Base-by-base conservation (phyloP, 331 rosid species). In the Ulmus americana region DNA sequence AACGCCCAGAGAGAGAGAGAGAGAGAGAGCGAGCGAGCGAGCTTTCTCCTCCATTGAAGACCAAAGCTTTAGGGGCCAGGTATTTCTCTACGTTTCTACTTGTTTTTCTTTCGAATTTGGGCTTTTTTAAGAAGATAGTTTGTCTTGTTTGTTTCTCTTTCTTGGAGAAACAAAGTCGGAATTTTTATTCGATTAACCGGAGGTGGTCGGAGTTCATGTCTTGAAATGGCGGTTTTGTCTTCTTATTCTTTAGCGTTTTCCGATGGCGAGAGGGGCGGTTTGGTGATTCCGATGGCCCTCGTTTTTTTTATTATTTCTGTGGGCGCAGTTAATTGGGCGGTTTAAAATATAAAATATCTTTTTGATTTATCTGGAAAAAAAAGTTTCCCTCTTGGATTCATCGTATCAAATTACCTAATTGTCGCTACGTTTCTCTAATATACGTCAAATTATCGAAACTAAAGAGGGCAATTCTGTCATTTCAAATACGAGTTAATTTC, bases 401-500 rank as follows among this genome's bases (percentile, higher is more conserved):
- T 63, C 48, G 39, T 3, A 5, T 51, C 22, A 12, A 59, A 46
- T 47, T 45, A 63, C 68, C 45, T 65, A 50, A 51, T 52, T 65
- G 50, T 1, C 50, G 59, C 70, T 46, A 59, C 43, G 20, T 8
- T 18, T 35, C 7, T 56, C 44, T 8, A 5, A 2, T 40, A 7
- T 59, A 8, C 7, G 0, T 4, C 40, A 13, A 39, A 5, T 39
- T 41, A 1, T 39, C 6, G 46, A 6, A n/a, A 5, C 7, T 16
- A 43, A 16, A 4, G 39, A 43, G 68, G 58, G 13, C 9, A 14
- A 3, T 64, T 48, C 13, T 7, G 59, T 49, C 56, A 9, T 48
- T 48, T 49, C 46, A 38, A 1, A 48, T 13, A 41, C 64, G n/a
- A 3, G 3, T 10, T 39, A 38, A 3, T 13, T 13, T 35, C 2